Evolutionary conservation across 2,329 filamentous ascomycete species (phyloP).

Genomic region (Talaromyces islandicus): DNA sequence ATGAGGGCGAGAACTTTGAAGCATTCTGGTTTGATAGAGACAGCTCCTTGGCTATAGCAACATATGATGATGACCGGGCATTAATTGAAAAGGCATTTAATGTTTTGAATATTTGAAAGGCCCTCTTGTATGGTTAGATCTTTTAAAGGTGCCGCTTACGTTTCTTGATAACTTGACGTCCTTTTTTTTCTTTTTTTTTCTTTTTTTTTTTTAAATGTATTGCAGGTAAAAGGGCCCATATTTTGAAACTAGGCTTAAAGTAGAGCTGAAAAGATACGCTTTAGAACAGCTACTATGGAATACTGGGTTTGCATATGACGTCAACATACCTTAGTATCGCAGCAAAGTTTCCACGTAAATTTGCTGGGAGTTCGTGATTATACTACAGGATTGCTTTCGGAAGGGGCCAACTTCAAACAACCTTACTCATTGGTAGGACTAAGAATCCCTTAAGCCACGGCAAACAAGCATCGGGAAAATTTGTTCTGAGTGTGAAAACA

Average conservation of each 20-base stretch:
- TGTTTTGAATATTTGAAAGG: background rate
- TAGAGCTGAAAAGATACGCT: background rate
- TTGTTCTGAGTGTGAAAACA: background rate
- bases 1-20: slow-evolving; percentile 14
- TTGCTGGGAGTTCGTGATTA: background rate
- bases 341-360: background rate
- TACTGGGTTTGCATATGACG: background rate
- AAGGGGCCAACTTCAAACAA: no score
- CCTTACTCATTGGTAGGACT: no score
- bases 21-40: slow-evolving; percentile 8
- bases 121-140: background rate
- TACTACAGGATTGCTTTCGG: background rate
- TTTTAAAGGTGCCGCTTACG: no score
- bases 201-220: background rate
- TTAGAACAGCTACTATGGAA: background rate
- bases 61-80: slow-evolving; percentile 5
- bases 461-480: background rate
- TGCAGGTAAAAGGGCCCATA: background rate
- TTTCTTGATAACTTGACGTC: background rate
- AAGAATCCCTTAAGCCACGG: background rate
- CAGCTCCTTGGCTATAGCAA: slow-evolving; percentile 13
- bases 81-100: background rate
- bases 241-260: background rate
- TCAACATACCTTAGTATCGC: background rate
- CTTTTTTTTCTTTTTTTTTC: background rate